Base-by-base conservation (phyloP, 225 moss, liverwort and hornwort species). In the Takakia lepidozioides region DNA sequence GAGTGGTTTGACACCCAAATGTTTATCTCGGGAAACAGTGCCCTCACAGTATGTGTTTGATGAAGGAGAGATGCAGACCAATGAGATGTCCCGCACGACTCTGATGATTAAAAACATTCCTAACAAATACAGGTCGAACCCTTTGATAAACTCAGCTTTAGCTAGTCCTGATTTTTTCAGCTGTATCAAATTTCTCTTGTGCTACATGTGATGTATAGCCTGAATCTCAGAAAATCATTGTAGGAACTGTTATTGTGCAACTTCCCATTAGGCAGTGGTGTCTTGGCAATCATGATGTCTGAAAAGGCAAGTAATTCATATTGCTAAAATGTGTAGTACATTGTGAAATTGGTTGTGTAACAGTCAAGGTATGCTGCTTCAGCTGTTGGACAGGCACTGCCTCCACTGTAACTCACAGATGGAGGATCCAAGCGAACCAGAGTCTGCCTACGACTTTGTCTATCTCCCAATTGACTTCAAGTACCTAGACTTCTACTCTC, bases 401-500 rank as follows among this genome's bases (percentile, higher is more conserved):
- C 52, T 36, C 2, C 53, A 74, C 27, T 74, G 76, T 60, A 95
- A 90, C 50, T 59, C 58, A 2, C 61, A 29, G 20, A 44, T 66
- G 42, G 73, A 72, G 48, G 85, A 68, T 41, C 68, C 68, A 15
- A 66, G 46, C 50, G 93, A 93, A 45, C 82, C 84, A 21, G 81
- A 84, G 27, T 90, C 90, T 44, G 95, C 84, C 13, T 95, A 90
- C 46, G 90, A 95, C 66, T 95, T 95, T 34, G 95, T 95, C 26
- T 95, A 95, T 55, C 70, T 95, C 40, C 95, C 95, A 1, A 95
- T 95, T 55, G 95, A 95, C 57, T 95, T 95, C 80, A 95, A 95
- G 95, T 95, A 57, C 66, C 58, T 17, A n/a, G n/a, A n/a, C n/a
- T n/a, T n/a, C n/a, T n/a, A n/a, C n/a, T n/a, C n/a, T n/a, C n/a